These are phyloP conservation scores for Candida hispaniensis DNA, from an alignment of 805 yeast genomes.

Conservation along the genomic window DNA sequence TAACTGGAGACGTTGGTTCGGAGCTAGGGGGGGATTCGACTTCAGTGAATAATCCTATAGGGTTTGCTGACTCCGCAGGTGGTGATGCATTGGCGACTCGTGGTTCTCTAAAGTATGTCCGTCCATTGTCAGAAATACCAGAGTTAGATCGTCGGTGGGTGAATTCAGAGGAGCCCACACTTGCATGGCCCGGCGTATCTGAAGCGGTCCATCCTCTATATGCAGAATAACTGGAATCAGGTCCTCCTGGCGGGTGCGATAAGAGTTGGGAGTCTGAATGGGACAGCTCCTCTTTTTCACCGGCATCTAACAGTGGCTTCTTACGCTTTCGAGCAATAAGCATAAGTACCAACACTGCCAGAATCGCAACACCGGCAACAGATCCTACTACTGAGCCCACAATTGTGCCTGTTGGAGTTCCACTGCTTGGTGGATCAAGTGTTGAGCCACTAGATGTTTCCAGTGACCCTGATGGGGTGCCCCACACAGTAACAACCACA, in stretches of 20 bases:
- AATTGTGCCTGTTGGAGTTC: slow-evolving; percentile 19
- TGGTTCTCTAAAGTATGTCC: no score
- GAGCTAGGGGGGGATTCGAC: slow-evolving; percentile 7
- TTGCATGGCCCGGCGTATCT: slow-evolving; percentile 1
- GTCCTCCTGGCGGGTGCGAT: slow-evolving; percentile 1
- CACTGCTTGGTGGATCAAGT: slow-evolving; percentile 5
- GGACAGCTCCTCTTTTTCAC: not conserved
- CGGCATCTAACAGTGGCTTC: slow-evolving; percentile 15
- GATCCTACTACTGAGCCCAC: slow-evolving; percentile 25
- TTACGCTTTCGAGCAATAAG: slow-evolving; percentile 16
- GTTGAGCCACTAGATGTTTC: slow-evolving; percentile 2
- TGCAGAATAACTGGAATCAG: slow-evolving; percentile 8
- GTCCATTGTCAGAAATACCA: no score
- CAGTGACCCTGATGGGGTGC: slow-evolving; percentile 14
- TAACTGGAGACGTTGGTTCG: no score
- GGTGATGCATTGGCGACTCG: no score
- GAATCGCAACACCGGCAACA: slow-evolving; percentile 23
- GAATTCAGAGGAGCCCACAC: not conserved
- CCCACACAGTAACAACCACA: slow-evolving; percentile 3
- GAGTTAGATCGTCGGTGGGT: no score
- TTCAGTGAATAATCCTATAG: slow-evolving; percentile 6
- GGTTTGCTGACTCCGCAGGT: no score
- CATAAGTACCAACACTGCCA: slow-evolving; percentile 18
- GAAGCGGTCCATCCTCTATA: slow-evolving; percentile 15
- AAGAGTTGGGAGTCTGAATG: slow-evolving; percentile 6